Evolutionary conservation across 2,329 filamentous ascomycete species (phyloP).

Genomic region (Trichoderma sp.): DNA sequence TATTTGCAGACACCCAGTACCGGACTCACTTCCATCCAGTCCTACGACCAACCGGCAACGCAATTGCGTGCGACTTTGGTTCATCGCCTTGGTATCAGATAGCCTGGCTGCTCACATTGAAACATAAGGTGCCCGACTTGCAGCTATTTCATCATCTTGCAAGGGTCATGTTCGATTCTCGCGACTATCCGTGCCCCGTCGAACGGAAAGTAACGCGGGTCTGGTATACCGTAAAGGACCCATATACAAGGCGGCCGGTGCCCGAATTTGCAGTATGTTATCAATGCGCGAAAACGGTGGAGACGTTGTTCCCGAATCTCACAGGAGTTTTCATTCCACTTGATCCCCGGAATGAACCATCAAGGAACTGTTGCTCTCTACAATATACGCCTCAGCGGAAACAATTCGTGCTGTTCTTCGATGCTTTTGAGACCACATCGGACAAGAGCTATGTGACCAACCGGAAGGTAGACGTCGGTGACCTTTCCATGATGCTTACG

Average conservation of each 20-base stretch:
- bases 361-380: slow-evolving; percentile 68
- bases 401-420: slow-evolving; percentile 63
- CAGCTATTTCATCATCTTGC: slow-evolving; percentile 72
- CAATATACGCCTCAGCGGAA: slow-evolving; percentile 58
- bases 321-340: slow-evolving; percentile 65
- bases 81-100: slow-evolving; percentile 78
- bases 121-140: slow-evolving; percentile 68
- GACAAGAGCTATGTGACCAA: slow-evolving; percentile 53
- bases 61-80: slow-evolving; percentile 78
- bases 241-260: slow-evolving; percentile 64
- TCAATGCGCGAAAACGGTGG: slow-evolving; percentile 72
- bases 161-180: slow-evolving; percentile 56
- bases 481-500: slow-evolving; percentile 66
- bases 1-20: slow-evolving; percentile 72
- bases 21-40: slow-evolving; percentile 64
- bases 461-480: slow-evolving; percentile 58
- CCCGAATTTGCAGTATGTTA: slow-evolving; percentile 76
- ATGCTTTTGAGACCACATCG: slow-evolving; percentile 61
- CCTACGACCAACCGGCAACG: slow-evolving; percentile 59
- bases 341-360: slow-evolving; percentile 51
- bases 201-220: slow-evolving; percentile 58
- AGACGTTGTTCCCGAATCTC: slow-evolving; percentile 74
- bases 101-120: slow-evolving; percentile 79
- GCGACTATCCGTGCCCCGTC: slow-evolving; percentile 61
- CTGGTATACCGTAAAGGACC: slow-evolving; percentile 79